Conservation (phyloP, 768 basidiomycete genomes). For the Tylopilus rubrobrunneus region DNA sequence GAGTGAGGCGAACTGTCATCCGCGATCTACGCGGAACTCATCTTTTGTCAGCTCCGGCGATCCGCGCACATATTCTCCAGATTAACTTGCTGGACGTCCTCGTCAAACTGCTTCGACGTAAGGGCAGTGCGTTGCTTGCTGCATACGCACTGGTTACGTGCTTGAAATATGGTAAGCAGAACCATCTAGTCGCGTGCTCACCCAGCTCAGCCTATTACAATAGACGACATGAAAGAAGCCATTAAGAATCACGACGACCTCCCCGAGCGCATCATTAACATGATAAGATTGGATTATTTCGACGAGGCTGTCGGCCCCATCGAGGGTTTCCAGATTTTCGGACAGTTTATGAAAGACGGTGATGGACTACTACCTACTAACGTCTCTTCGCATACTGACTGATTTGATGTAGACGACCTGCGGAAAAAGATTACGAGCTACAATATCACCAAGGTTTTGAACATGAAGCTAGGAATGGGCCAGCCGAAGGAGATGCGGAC, state of each 20-base stretch:
- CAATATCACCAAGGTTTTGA: conserved; percentile 16
- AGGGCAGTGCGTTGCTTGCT: conserved; percentile 16
- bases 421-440: conserved; percentile 10
- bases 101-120: conserved; percentile 13
- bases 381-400: neutral
- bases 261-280: conserved; percentile 18
- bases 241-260: conserved; percentile 8
- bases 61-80: conserved; percentile 11
- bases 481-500: conserved; percentile 16
- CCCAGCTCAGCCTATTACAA: neutral
- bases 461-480: conserved; percentile 13
- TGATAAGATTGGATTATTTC: conserved; percentile 23
- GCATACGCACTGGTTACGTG: conserved; percentile 20
- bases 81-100: conserved; percentile 8
- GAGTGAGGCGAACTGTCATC: conserved; percentile 3
- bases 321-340: conserved; percentile 25
- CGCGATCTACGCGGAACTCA: neutral
- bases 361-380: neutral
- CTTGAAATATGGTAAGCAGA: conserved; percentile 14
- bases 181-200: neutral
- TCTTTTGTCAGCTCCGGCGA: neutral
- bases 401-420: conserved; percentile 6
- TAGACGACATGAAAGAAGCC: conserved; percentile 14
- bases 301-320: conserved; percentile 22
- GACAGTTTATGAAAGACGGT: conserved; percentile 20